Conservation (phyloP, 2,329 filamentous ascomycete genomes). For the Chalara sp. region DNA sequence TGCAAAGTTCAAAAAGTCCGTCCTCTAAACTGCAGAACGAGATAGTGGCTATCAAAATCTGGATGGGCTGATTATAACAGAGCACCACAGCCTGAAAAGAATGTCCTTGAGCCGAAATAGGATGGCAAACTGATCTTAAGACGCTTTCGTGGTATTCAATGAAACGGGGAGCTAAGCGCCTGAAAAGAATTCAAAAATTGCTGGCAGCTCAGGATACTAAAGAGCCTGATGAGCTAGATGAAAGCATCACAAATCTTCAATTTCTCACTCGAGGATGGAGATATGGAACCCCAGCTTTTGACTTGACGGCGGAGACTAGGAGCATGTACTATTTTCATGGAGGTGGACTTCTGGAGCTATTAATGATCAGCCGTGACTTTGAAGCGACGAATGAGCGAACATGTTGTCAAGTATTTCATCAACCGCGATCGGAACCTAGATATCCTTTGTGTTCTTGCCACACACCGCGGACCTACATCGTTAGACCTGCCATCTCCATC, state of each 20-base stretch:
- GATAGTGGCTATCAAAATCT: no score
- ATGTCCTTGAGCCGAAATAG: no score
- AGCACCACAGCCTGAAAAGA: no score
- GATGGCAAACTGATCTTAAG: no score
- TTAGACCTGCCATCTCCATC: neutral
- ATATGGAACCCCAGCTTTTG: neutral
- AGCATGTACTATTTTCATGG: neutral
- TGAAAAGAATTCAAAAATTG: neutral
- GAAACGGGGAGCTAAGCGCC: neutral
- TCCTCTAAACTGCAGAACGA: no score
- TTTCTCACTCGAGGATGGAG: neutral
- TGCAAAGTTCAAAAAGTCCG: no score
- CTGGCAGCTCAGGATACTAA: neutral
- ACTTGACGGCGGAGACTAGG: neutral
- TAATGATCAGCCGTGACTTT: neutral
- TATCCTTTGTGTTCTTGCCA: neutral
- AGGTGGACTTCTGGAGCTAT: neutral
- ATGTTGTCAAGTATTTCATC: neutral
- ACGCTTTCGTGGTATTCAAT: neutral
- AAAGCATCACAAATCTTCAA: neutral
- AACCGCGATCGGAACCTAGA: neutral
- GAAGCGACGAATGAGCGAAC: neutral
- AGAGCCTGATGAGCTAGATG: neutral
- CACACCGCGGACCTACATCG: neutral
- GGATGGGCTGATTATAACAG: no score